A percentile compares a stretch with the other conserved stretches of the same genome.
phyloP scores from a whole-genome alignment of 148 eudicot species.

The Nepenthes mirabilis region DNA sequence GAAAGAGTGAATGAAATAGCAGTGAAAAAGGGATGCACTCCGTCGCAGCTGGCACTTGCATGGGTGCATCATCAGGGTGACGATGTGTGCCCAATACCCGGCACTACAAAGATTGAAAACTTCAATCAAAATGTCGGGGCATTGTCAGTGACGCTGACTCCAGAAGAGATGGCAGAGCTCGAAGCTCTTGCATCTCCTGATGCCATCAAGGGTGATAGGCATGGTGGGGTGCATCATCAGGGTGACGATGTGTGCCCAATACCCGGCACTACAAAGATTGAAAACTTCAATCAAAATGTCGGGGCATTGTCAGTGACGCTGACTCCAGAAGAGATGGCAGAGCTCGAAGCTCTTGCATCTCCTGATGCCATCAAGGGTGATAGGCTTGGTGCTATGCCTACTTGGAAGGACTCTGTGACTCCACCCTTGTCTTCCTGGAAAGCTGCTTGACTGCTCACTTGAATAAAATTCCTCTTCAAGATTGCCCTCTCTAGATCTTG shows the following conservation, averaged over 20 bases:
- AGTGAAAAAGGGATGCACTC: slow-evolving; percentile 7
- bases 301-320: slow-evolving; percentile 3
- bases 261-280: slow-evolving; percentile 9
- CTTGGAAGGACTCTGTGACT: too few relatives aligned
- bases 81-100: slow-evolving; percentile 11
- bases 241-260: slow-evolving; percentile 9
- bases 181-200: slow-evolving; percentile 2
- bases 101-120: slow-evolving; percentile 9
- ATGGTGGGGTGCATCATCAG: slow-evolving; percentile 5
- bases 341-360: slow-evolving; percentile 2
- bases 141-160: neutral
- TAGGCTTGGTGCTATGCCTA: neutral
- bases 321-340: slow-evolving; percentile 2
- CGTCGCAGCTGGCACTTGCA: slow-evolving; percentile 6
- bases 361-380: slow-evolving; percentile 4
- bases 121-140: slow-evolving; percentile 5
- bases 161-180: slow-evolving; percentile 5
- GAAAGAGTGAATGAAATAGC: slow-evolving; percentile 4
- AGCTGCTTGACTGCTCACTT: too few relatives aligned
- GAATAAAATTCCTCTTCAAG: too few relatives aligned
- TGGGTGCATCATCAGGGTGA: slow-evolving; percentile 10
- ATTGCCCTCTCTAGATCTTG: too few relatives aligned
- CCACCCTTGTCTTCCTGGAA: too few relatives aligned
- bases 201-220: slow-evolving; percentile 3
- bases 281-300: slow-evolving; percentile 6